These are phyloP conservation scores for Aciculoconidium aculeatum DNA, from an alignment of 805 yeast species.

Conservation along the genomic window DNA sequence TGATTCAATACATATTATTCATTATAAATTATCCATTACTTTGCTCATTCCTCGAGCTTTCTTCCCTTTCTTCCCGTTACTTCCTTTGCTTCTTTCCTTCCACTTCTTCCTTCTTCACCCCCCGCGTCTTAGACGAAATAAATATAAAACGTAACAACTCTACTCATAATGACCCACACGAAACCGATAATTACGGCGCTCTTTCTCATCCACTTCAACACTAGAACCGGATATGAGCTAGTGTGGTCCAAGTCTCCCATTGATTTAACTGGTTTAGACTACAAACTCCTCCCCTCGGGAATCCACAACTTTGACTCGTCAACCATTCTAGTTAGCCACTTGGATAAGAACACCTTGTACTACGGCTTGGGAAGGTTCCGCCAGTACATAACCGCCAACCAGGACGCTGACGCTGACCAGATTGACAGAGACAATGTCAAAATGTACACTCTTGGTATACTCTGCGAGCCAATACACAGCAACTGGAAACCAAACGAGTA, in stretches of 20 bases:
- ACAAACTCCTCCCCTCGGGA: constrained; percentile 36
- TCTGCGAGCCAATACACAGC: constrained; percentile 38
- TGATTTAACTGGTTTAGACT: constrained; percentile 30
- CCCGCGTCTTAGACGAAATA: too few relatives aligned
- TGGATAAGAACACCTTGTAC: constrained; percentile 15
- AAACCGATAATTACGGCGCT: constrained; percentile 25
- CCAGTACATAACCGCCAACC: constrained; percentile 12
- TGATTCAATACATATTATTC: too few relatives aligned
- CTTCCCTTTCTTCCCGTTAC: neutral
- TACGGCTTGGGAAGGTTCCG: constrained; percentile 33
- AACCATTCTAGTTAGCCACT: constrained; percentile 28
- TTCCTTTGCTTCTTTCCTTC: neutral
- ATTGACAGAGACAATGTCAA: constrained; percentile 29
- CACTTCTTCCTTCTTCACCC: neutral
- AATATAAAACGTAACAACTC: too few relatives aligned
- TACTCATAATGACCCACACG: constrained; percentile 3
- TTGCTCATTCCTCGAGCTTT: too few relatives aligned
- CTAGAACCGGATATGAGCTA: constrained; percentile 28
- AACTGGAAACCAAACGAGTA: constrained; percentile 38
- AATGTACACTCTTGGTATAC: constrained; percentile 61
- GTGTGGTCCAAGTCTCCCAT: constrained; percentile 28
- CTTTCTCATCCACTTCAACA: constrained; percentile 33
- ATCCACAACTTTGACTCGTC: constrained; percentile 29
- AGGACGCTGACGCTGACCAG: constrained; percentile 6
- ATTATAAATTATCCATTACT: too few relatives aligned